phyloP scores from a whole-genome alignment of 257 asterid species.

The Vinca minor region DNA sequence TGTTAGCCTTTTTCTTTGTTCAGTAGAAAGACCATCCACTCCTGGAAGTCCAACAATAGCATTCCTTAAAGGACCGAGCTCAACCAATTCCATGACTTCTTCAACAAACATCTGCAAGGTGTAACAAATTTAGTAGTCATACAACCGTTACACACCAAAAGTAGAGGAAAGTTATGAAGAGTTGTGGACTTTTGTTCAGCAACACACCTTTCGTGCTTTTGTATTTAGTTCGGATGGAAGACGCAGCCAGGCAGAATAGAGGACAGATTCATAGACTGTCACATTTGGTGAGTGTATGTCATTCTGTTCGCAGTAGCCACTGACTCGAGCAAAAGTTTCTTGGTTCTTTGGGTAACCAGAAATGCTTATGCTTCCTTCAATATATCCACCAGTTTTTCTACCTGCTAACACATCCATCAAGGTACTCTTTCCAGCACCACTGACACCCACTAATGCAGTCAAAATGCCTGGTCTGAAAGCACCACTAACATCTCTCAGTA shows the following conservation, averaged over 20 bases:
- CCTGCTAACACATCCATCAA: background rate
- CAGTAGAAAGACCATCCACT: background rate
- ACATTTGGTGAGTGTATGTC: conserved; percentile 1
- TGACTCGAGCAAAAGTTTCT: conserved; percentile 2
- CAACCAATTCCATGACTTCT: conserved; percentile 1
- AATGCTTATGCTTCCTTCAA: background rate
- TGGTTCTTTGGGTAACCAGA: conserved; percentile 4
- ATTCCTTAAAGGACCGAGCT: background rate
- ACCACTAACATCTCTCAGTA: conserved; percentile 66
- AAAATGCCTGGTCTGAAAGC: conserved; percentile 78
- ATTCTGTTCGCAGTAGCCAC: background rate
- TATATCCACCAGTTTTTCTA: background rate
- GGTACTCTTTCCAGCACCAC: background rate
- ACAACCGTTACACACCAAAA: background rate
- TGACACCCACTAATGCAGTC: conserved; percentile 49
- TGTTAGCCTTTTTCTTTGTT: background rate
- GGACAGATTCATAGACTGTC: background rate
- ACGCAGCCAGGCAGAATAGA: conserved; percentile 1
- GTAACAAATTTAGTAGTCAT: background rate
- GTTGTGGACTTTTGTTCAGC: background rate
- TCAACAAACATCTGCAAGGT: background rate
- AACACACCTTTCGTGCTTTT: background rate
- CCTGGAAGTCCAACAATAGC: background rate
- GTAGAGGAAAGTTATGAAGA: background rate
- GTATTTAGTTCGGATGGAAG: background rate